Evolutionary conservation across 164 flowering plant genomes (phyloP).

Genomic region (Vitis amurensis): DNA sequence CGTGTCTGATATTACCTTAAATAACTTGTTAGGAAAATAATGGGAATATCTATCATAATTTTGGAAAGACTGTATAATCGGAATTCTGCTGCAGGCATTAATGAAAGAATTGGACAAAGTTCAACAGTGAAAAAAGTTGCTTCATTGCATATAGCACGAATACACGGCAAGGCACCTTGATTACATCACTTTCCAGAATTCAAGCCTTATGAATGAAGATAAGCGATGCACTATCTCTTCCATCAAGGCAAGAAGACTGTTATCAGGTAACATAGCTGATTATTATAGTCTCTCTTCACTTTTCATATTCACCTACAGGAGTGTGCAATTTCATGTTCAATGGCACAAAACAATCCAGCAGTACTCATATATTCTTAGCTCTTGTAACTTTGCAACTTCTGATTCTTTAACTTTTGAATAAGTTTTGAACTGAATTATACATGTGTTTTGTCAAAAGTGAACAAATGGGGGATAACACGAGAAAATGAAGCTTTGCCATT

Average conservation of each 20-base stretch:
- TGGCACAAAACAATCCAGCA: too few species aligned
- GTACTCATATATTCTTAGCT: too few species aligned
- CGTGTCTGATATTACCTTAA: too few species aligned
- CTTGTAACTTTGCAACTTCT: too few species aligned
- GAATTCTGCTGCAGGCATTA: constrained; percentile 74
- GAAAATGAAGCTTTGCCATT: too few species aligned
- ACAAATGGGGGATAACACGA: too few species aligned
- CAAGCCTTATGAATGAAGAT: constrained; percentile 98
- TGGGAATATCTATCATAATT: background rate
- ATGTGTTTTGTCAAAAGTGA: too few species aligned
- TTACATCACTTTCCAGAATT: constrained; percentile 91
- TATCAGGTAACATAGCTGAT: constrained; percentile 52
- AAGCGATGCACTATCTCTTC: constrained; percentile 91
- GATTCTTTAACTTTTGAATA: too few species aligned
- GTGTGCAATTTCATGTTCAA: too few species aligned
- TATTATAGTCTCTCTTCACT: background rate
- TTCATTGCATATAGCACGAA: constrained; percentile 93
- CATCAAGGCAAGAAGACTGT: constrained; percentile 49
- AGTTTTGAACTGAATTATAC: too few species aligned
- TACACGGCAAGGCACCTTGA: constrained; percentile 86
- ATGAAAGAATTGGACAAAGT: constrained; percentile 97
- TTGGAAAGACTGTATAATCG: background rate
- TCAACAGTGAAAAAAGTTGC: constrained; percentile 98
- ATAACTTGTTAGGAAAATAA: background rate
- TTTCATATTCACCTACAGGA: background rate